Conservation (phyloP, 208 protist genomes). For the Trypanosoma mega region DNA sequence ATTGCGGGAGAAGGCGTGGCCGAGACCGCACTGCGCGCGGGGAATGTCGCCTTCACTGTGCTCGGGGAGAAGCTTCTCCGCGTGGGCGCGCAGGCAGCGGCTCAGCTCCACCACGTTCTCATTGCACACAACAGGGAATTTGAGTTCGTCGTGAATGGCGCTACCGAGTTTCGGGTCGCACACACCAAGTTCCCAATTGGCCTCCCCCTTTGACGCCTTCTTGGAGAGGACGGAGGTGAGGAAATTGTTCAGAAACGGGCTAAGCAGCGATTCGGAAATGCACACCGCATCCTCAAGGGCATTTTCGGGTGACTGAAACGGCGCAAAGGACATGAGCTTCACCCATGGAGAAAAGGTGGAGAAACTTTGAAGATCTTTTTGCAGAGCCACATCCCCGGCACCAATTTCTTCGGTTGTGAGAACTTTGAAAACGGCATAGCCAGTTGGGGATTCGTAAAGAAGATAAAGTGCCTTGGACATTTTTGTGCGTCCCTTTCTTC, state of each 20-base stretch:
- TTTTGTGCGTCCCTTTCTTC: neutral
- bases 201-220: conserved; percentile 78
- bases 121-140: conserved; percentile 88
- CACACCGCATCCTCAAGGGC: conserved; percentile 98
- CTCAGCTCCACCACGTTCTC: conserved; percentile 88
- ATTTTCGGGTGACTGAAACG: conserved; percentile 96
- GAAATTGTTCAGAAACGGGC: conserved; percentile 91
- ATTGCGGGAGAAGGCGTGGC: conserved; percentile 97
- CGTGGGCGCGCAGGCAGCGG: conserved; percentile 96
- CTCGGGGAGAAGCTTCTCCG: conserved; percentile 93
- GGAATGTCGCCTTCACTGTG: conserved; percentile 94
- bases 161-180: conserved; percentile 94
- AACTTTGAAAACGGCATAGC: conserved; percentile 96
- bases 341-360: conserved; percentile 93
- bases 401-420: conserved; percentile 95
- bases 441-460: conserved; percentile 97
- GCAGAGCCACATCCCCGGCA: conserved; percentile 78
- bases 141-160: conserved; percentile 92
- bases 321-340: conserved; percentile 95
- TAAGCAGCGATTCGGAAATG: conserved; percentile 95
- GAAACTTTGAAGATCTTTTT: conserved; percentile 94
- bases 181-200: conserved; percentile 93
- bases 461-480: conserved; percentile 92
- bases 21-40: conserved; percentile 98
- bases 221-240: conserved; percentile 95